A percentile compares a stretch with the other conserved stretches of the same genome.
These are phyloP conservation scores for Fusarium floridanum DNA, from an alignment of 2,329 filamentous ascomycete species.

Conservation along the genomic window DNA sequence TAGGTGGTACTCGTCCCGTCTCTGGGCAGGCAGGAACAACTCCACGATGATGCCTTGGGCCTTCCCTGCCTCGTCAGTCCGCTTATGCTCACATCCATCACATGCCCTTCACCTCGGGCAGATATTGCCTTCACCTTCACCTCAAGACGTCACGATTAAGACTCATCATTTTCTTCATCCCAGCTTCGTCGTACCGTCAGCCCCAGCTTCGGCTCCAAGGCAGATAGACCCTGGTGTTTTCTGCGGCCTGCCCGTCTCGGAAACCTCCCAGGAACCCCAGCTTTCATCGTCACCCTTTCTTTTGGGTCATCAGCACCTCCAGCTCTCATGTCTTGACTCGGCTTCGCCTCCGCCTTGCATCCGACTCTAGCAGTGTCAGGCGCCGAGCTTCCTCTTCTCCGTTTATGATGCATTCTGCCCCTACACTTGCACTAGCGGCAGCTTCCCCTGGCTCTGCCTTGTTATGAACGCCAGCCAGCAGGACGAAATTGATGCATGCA, in stretches of 20 bases:
- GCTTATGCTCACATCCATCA: slow-evolving; percentile 17
- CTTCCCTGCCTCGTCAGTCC: slow-evolving; percentile 5
- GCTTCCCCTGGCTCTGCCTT: slow-evolving; percentile 30
- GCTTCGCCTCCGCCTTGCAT: slow-evolving; percentile 31
- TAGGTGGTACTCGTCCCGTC: not conserved
- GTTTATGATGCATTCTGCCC: slow-evolving; percentile 11
- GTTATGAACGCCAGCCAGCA: slow-evolving; percentile 25
- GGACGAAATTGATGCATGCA: slow-evolving; percentile 19
- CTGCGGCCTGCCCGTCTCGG: slow-evolving; percentile 27
- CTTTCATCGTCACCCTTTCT: slow-evolving; percentile 17
- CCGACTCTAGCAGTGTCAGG: slow-evolving; percentile 9
- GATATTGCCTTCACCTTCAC: slow-evolving; percentile 8
- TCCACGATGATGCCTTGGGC: slow-evolving; percentile 9
- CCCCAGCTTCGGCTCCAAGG: slow-evolving; percentile 8
- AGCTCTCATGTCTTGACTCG: slow-evolving; percentile 6
- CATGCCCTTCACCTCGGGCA: slow-evolving; percentile 5
- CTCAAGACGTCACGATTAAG: slow-evolving; percentile 36
- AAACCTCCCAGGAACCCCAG: slow-evolving; percentile 32
- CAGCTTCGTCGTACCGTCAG: slow-evolving; percentile 9
- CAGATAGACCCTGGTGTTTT: slow-evolving; percentile 16
- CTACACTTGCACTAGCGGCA: slow-evolving; percentile 16
- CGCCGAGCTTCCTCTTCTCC: slow-evolving; percentile 14
- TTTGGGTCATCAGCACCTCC: slow-evolving; percentile 19
- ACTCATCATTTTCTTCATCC: slow-evolving; percentile 25
- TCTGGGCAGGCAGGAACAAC: slow-evolving; percentile 3